These are phyloP conservation scores for Boletellus sp. DNA, from an alignment of 768 basidiomycete species.

Conservation along the genomic window DNA sequence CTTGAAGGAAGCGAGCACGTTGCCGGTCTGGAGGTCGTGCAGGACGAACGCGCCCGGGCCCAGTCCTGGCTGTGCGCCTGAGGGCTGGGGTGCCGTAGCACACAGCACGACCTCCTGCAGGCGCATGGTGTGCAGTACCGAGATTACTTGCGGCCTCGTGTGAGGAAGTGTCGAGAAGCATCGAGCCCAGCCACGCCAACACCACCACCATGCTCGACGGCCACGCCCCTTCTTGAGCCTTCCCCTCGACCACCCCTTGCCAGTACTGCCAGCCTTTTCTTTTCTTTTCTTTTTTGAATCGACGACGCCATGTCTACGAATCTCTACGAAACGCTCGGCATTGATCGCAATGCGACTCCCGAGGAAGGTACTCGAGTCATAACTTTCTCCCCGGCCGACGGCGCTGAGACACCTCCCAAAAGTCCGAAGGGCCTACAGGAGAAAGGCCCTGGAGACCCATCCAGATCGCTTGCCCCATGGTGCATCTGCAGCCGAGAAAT, in stretches of 20 bases:
- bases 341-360: constrained; percentile 49
- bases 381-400: background rate
- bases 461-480: constrained; percentile 65
- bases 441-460: constrained; percentile 67
- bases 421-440: constrained; percentile 82
- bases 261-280: background rate
- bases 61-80: constrained; percentile 38
- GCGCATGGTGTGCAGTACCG: constrained; percentile 35
- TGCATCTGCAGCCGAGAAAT: constrained; percentile 56
- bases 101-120: constrained; percentile 70
- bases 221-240: background rate
- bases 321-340: constrained; percentile 63
- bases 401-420: constrained; percentile 5
- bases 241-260: background rate
- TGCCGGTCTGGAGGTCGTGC: constrained; percentile 79
- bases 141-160: background rate
- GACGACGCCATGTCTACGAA: constrained; percentile 44
- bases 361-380: constrained; percentile 63
- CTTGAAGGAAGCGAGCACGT: constrained; percentile 81
- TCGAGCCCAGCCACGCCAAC: constrained; percentile 17
- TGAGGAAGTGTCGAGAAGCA: constrained; percentile 5
- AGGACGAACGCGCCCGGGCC: constrained; percentile 66
- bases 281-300: too few species aligned
- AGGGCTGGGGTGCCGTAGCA: constrained; percentile 45
- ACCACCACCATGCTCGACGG: background rate